Evolutionary conservation across 2,329 filamentous ascomycete species (phyloP), one percentile per base, ranked within the genome.

Genomic region (Pseudogymnoascus sp.): DNA sequence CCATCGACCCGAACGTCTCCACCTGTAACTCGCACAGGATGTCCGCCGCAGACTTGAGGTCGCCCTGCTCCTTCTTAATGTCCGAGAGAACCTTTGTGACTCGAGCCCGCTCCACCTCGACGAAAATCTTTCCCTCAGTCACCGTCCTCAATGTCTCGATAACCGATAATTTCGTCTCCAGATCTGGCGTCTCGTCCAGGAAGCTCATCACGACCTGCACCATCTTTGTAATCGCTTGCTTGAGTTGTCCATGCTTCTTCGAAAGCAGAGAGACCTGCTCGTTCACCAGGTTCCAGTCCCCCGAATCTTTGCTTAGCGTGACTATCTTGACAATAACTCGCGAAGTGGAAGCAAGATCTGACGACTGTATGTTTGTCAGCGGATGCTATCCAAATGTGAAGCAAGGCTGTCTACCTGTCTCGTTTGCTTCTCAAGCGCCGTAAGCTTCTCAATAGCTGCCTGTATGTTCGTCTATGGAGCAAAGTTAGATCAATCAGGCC

Each of bases 211-310:
- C 92, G 59, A 88, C 89, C 81, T 99, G 95, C 65, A 99, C 93
- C 95, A 99, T 99, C 81, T 93, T 95, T 71, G 95, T 97, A 72
- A 93, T 95, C 73, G 95, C 95, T 79, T 97, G 95, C 79, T 99
- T 99, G 74, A 99, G 92, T 81, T 99, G 95, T 72, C 93, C 91
- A 89, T 99, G 95, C 82, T 99, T 99, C 87, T 99, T 99, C 68
- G 95, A 97, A 64, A 99, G 83, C 68, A 97, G 83, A 71, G 96
- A 83, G 67, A 96, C 91, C 79, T 99, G 95, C 79, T 99, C 95
- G 75, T 96, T 97, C 78, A 99, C 84, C 72, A 97, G 80, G 76
- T 86, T 87, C 95, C 95, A 99, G 76, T 99, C 92, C 69, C 88
- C 88, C 19, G 90, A 87, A 76, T 96, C 83, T 79, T 97, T 97